These are phyloP conservation scores for Clarireedia sp. DNA, from an alignment of 2,329 filamentous ascomycete genomes.

Conservation along the genomic window DNA sequence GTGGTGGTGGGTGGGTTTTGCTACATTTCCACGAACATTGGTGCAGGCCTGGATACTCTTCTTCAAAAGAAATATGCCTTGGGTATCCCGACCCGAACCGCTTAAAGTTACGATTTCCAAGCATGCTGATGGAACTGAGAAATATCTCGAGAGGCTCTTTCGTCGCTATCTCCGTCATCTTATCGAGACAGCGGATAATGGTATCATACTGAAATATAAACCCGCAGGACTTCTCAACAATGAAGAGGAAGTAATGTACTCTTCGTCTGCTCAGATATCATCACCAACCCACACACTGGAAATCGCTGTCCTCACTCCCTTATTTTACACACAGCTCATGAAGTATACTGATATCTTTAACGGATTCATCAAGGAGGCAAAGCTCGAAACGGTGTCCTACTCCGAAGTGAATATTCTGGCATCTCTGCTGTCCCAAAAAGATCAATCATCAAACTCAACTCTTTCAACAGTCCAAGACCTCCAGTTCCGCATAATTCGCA, in stretches of 20 bases:
- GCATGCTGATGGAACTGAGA: constrained; percentile 43
- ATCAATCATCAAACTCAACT: neutral
- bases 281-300: constrained; percentile 34
- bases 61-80: constrained; percentile 47
- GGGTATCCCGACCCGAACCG: constrained; percentile 60
- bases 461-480: no score
- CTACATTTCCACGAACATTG: constrained; percentile 58
- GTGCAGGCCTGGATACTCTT: constrained; percentile 52
- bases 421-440: neutral
- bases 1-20: constrained; percentile 63
- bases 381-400: neutral
- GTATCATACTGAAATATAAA: constrained; percentile 45
- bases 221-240: constrained; percentile 40
- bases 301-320: constrained; percentile 53
- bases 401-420: neutral
- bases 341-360: constrained; percentile 39
- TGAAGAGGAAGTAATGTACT: constrained; percentile 34
- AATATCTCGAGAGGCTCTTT: constrained; percentile 39
- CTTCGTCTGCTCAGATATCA: constrained; percentile 22
- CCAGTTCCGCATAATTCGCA: neutral
- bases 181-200: constrained; percentile 37
- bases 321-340: constrained; percentile 59
- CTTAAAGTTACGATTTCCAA: constrained; percentile 47
- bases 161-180: constrained; percentile 41
- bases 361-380: neutral